phyloP scores from a whole-genome alignment of 1,284 basidiomycete species.

The Grifola frondosa region DNA sequence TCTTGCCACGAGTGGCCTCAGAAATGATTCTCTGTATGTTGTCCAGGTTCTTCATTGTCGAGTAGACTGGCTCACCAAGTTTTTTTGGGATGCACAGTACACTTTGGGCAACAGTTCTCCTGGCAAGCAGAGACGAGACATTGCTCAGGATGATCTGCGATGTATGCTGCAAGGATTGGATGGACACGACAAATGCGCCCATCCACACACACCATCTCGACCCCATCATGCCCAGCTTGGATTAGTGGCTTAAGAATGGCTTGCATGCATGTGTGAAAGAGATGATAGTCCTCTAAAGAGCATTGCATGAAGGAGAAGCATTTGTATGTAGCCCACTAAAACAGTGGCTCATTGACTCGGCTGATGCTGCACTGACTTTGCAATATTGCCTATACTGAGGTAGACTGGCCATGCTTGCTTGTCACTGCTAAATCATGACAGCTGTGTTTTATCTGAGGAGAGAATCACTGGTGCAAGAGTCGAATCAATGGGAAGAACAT shows the following conservation, averaged over 20 bases:
- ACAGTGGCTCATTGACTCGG: constrained; percentile 25
- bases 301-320: constrained; percentile 23
- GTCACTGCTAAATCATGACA: constrained; percentile 33
- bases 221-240: constrained; percentile 33
- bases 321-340: constrained; percentile 40
- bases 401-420: constrained; percentile 37
- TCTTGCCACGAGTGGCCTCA: neutral
- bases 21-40: neutral
- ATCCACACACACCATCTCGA: constrained; percentile 35
- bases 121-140: constrained; percentile 18
- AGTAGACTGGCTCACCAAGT: constrained; percentile 3
- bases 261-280: constrained; percentile 20
- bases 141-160: constrained; percentile 46
- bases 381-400: constrained; percentile 37
- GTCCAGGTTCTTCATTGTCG: neutral
- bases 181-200: constrained; percentile 28
- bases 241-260: constrained; percentile 31
- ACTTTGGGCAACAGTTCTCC: constrained; percentile 19
- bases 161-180: constrained; percentile 39
- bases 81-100: constrained; percentile 4
- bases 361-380: constrained; percentile 28
- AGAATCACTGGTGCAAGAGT: constrained; percentile 13
- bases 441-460: constrained; percentile 38
- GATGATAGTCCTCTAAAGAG: constrained; percentile 6
- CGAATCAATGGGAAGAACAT: no score